phyloP scores from a whole-genome alignment of 441 rosid genomes.

The Gossypium lobatum region DNA sequence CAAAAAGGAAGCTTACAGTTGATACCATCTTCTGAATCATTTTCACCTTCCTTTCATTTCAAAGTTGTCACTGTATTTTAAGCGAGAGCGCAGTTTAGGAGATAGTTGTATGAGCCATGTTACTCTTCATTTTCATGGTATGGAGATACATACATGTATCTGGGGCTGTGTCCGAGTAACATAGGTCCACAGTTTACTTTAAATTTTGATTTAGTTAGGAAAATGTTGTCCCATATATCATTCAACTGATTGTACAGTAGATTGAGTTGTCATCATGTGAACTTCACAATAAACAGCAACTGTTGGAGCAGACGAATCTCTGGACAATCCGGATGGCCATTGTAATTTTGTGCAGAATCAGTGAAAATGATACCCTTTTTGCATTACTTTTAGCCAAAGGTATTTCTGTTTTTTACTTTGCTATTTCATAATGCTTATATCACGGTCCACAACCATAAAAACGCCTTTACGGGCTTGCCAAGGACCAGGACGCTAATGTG shows the following conservation, averaged over 20 bases:
- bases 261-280: neutral
- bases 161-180: neutral
- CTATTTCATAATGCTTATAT: neutral
- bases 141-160: neutral
- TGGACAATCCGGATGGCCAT: neutral
- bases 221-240: neutral
- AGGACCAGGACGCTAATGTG: neutral
- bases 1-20: slow-evolving; percentile 68
- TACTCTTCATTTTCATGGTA: neutral
- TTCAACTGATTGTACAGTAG: slow-evolving; percentile 7
- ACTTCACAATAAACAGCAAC: neutral
- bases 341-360: neutral
- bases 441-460: neutral
- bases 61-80: slow-evolving; percentile 4
- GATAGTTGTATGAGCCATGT: neutral
- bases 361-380: neutral
- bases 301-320: neutral
- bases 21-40: slow-evolving; percentile 67
- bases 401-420: neutral
- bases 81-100: neutral
- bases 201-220: neutral
- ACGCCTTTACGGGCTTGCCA: neutral
- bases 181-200: neutral
- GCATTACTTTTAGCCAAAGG: neutral
- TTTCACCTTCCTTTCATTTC: neutral